Percentiles rank a stretch among this genome's conserved stretches.
Evolutionary conservation across 1,284 basidiomycete genomes (phyloP).

Genomic region (Malassezia equina): DNA sequence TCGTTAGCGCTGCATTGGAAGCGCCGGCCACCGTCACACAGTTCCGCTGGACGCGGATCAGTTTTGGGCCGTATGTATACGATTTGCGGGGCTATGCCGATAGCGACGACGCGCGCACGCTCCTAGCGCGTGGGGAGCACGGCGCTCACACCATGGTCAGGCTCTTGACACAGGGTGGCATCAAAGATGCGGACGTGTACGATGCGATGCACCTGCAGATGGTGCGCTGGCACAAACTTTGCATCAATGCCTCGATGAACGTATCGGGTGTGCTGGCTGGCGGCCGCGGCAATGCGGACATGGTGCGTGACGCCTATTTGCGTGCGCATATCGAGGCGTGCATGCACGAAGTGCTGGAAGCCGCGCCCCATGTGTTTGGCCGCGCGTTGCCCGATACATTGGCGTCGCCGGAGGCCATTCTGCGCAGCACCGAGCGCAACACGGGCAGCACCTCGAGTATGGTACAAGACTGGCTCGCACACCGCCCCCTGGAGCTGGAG

Average conservation of each 20-base stretch:
- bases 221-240: slow-evolving; percentile 51
- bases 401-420: slow-evolving; percentile 48
- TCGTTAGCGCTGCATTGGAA: slow-evolving; percentile 50
- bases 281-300: slow-evolving; percentile 48
- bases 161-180: slow-evolving; percentile 45
- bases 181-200: slow-evolving; percentile 50
- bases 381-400: slow-evolving; percentile 45
- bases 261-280: slow-evolving; percentile 50
- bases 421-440: slow-evolving; percentile 49
- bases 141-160: slow-evolving; percentile 31
- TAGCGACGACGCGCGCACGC: slow-evolving; percentile 10
- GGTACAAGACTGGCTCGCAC: slow-evolving; percentile 50
- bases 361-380: slow-evolving; percentile 47
- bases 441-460: slow-evolving; percentile 49
- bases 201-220: slow-evolving; percentile 49
- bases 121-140: slow-evolving; percentile 7
- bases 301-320: slow-evolving; percentile 48
- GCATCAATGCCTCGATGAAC: slow-evolving; percentile 51
- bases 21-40: slow-evolving; percentile 48
- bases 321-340: slow-evolving; percentile 47
- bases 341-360: slow-evolving; percentile 50
- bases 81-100: slow-evolving; percentile 24
- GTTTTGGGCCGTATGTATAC: slow-evolving; percentile 48
- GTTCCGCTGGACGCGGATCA: slow-evolving; percentile 51
- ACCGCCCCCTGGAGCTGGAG: slow-evolving; percentile 49